phyloP scores from a whole-genome alignment of 768 basidiomycete species.

The Lactarius hengduanensis region DNA sequence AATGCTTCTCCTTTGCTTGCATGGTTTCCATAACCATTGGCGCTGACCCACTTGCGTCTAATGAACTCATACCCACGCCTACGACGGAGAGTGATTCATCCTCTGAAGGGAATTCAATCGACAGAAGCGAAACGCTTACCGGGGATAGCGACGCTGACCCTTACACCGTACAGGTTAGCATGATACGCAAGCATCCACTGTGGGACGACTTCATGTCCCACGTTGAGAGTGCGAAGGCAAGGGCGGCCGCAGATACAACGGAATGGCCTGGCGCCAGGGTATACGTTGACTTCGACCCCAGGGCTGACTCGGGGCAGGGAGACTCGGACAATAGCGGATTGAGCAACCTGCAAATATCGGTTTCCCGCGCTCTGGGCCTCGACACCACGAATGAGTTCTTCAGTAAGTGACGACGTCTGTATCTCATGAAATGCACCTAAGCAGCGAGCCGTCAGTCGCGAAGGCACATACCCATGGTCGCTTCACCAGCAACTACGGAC shows the following conservation, averaged over 20 bases:
- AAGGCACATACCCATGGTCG: conserved; percentile 21
- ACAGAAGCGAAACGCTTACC: background rate
- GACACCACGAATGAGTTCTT: conserved; percentile 21
- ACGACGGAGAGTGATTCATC: conserved; percentile 16
- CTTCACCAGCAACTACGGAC: conserved; percentile 15
- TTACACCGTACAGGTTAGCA: conserved; percentile 23
- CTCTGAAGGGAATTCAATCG: conserved; percentile 11
- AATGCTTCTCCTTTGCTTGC: conserved; percentile 29
- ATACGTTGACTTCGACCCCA: conserved; percentile 25
- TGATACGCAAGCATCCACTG: conserved; percentile 15
- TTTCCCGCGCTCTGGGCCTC: conserved; percentile 21
- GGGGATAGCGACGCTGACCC: conserved; percentile 12
- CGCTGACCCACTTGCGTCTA: conserved; percentile 6
- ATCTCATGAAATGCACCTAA: background rate
- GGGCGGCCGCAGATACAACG: conserved; percentile 1
- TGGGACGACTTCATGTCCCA: conserved; percentile 21
- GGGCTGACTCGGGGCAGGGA: background rate
- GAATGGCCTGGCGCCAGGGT: conserved; percentile 26
- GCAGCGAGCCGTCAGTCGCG: conserved; percentile 10
- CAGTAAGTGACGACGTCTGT: conserved; percentile 17
- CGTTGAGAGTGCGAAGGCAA: conserved; percentile 14
- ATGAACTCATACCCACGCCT: background rate
- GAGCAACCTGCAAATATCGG: conserved; percentile 10
- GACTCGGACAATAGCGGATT: conserved; percentile 3
- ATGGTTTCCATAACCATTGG: conserved; percentile 26